Base-by-base conservation (phyloP, 139 green algal genomes). In the Limnomonas spitsbergensis region DNA sequence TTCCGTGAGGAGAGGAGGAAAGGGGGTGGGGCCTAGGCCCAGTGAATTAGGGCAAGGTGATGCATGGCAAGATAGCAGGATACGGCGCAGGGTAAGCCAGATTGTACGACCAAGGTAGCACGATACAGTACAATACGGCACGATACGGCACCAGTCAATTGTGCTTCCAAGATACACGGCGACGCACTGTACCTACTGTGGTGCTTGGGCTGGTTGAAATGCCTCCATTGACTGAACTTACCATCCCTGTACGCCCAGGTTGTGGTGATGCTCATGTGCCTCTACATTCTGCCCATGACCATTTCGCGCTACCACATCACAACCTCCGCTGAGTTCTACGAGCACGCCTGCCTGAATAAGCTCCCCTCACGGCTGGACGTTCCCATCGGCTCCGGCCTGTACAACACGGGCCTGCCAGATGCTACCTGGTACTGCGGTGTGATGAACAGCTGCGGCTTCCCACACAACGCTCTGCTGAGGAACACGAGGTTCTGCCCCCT, bases 261-360 rank as follows among this genome's bases (percentile, higher is more conserved):
- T 4, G 6, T 36, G 54, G 92, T 94, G 80, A 88, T 98, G 26
- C 89, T 98, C 78, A 81, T 94, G 66, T 92, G 96, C 68, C 86
- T 97, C 52, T 98, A 95, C 66, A 89, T 80, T 2, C 53, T 88
- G 69, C 91, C 93, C 3, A 66, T 76, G 24, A n/a, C 87, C 20
- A 20, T 82, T 4, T 1, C 27, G 7, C 56, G 56, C 56, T 70
- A 70, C 56, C 4, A 34, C 14, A 31, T 1, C 1, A 7, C 76
- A 38, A 40, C 47, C 40, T 4, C 73, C 38, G 38, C 42, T 53
- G n/a, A 75, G 39, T 73, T 76, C 54, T 66, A 81, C 14, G 26
- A 4, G 4, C 14, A 70, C 24, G 35, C 54, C 24, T 76, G 79
- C 67, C n/a, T 52, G 31, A 0, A 40, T 9, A 68, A 20, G 2